Percentiles rank a stretch among this genome's conserved stretches.
Conservation (phyloP, 176 grass and related monocot species). For the Eleusine coracana region DNA sequence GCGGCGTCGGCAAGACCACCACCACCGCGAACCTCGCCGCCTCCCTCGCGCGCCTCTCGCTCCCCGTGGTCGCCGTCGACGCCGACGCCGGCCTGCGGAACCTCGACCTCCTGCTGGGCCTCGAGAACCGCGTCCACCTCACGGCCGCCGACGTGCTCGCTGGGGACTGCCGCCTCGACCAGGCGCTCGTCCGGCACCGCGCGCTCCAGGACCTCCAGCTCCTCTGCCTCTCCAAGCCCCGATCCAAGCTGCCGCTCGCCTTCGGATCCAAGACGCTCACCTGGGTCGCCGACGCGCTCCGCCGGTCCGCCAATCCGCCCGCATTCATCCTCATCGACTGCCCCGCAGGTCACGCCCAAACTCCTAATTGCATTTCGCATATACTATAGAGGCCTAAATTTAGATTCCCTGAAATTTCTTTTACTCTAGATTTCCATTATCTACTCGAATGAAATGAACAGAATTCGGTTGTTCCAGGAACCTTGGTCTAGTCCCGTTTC, state of each 20-base stretch:
- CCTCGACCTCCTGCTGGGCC: conserved; percentile 89
- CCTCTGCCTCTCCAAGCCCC: conserved; percentile 94
- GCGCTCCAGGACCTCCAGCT: conserved; percentile 75
- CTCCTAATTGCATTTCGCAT: not conserved
- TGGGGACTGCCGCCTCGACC: conserved; percentile 95
- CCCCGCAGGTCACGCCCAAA: conserved; percentile 48
- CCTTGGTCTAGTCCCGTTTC: not conserved
- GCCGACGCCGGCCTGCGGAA: conserved; percentile 90
- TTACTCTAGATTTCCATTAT: not conserved
- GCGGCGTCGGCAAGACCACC: conserved; percentile 95
- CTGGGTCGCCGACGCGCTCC: conserved; percentile 81
- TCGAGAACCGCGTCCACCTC: conserved; percentile 91
- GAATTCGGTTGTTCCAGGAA: not conserved
- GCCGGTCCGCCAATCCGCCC: conserved; percentile 44
- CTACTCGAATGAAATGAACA: not conserved
- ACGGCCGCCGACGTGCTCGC: conserved; percentile 91
- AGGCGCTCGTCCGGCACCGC: conserved; percentile 87
- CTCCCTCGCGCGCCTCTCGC: conserved; percentile 80
- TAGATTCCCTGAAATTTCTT: not conserved
- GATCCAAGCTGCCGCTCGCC: conserved; percentile 87
- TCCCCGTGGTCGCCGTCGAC: conserved; percentile 73
- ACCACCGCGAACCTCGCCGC: conserved; percentile 85
- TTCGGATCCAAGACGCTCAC: conserved; percentile 96
- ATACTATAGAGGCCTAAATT: too few relatives aligned
- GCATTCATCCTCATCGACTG: conserved; percentile 79